Conservation (phyloP, 495 filamentous ascomycete genomes). For the Lichina pygmaea region DNA sequence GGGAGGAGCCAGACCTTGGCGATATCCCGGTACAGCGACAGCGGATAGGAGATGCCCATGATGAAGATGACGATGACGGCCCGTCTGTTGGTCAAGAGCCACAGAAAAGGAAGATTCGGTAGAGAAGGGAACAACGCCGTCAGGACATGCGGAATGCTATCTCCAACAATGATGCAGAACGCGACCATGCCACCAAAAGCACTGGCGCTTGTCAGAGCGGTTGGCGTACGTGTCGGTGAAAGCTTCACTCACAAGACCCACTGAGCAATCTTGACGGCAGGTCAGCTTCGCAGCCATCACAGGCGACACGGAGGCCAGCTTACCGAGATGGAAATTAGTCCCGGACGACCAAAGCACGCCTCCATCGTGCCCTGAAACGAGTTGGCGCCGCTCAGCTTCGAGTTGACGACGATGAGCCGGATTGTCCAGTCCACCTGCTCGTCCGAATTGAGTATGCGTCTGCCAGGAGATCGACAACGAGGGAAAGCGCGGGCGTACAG, state of each 20-base stretch:
- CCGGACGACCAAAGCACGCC: conserved; percentile 68
- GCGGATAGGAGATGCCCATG: conserved; percentile 64
- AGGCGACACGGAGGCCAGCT: background rate
- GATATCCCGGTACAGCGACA: conserved; percentile 88
- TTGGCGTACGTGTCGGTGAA: background rate
- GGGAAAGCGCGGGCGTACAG: conserved; percentile 15
- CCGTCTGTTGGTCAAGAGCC: conserved; percentile 53
- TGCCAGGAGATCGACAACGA: background rate
- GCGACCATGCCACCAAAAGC: conserved; percentile 97
- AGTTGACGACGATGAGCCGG: conserved; percentile 82
- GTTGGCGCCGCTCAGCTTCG: conserved; percentile 72
- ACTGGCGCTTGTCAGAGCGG: conserved; percentile 10
- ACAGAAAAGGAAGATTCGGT: conserved; percentile 41
- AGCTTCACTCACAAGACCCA: conserved; percentile 46
- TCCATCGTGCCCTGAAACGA: conserved; percentile 90
- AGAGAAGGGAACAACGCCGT: conserved; percentile 56
- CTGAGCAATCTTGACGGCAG: conserved; percentile 32
- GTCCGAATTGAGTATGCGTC: conserved; percentile 1
- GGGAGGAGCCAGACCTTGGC: conserved; percentile 40
- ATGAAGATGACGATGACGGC: conserved; percentile 69
- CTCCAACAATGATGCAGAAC: conserved; percentile 90
- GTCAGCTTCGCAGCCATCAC: background rate
- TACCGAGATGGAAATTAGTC: conserved; percentile 64
- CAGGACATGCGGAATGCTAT: conserved; percentile 80
- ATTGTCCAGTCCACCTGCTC: conserved; percentile 76